Percentiles rank a stretch among this genome's conserved stretches.
Conservation (phyloP, 139 green algal species). For the Zygnema cylindricum region DNA sequence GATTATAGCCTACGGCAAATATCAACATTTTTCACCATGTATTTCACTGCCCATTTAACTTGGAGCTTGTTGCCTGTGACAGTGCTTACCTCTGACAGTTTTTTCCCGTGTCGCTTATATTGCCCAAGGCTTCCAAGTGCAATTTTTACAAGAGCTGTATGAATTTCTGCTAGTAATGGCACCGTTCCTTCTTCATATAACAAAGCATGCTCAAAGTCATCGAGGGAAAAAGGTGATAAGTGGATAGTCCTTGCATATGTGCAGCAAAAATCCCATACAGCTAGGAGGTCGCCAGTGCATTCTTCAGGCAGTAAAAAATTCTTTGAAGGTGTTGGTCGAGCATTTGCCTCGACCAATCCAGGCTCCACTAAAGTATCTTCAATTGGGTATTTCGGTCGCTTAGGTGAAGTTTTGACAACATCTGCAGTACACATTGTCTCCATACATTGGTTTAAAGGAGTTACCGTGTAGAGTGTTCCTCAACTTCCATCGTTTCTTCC, state of each 20-base stretch:
- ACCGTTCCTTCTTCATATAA: constrained; percentile 29
- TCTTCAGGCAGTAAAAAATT: constrained; percentile 46
- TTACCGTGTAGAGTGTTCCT: no score
- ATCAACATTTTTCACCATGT: no score
- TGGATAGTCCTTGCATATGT: constrained; percentile 7
- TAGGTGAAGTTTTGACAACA: background rate
- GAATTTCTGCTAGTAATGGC: constrained; percentile 44
- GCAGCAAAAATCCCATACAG: constrained; percentile 50
- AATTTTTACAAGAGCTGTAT: constrained; percentile 35
- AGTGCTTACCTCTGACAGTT: background rate
- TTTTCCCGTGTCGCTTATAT: constrained; percentile 10
- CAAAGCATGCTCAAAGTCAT: constrained; percentile 38
- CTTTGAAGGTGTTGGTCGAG: constrained; percentile 9
- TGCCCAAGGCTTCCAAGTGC: constrained; percentile 7
- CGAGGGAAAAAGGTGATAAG: constrained; percentile 51
- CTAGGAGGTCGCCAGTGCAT: constrained; percentile 24
- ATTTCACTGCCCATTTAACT: no score
- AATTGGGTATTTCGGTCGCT: constrained; percentile 43
- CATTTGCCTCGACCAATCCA: no score
- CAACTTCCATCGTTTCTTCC: no score
- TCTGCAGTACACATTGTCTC: background rate
- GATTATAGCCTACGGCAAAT: no score
- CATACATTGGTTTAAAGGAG: no score
- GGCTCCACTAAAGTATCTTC: constrained; percentile 37
- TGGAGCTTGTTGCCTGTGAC: no score